Base-by-base conservation (phyloP, 805 yeast genomes). In the Lachancea thermotolerans region DNA sequence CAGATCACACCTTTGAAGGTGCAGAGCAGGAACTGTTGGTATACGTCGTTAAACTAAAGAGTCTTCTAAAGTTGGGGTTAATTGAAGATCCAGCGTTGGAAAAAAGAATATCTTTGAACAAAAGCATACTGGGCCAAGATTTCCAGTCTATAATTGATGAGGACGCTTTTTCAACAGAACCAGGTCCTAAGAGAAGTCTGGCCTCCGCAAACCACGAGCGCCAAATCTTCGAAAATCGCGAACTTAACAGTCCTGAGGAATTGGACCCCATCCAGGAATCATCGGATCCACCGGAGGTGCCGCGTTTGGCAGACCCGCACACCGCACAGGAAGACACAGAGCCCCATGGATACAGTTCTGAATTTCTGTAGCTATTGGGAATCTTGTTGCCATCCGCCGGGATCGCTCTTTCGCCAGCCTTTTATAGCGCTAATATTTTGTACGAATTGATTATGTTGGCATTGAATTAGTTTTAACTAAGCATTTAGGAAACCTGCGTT, bases 31-130 rank as follows among this genome's bases (percentile, higher is more conserved):
- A 56, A 15, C 47, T 64, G 10, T 39, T 57, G 5, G 7, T 64
- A 9, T 62, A 47, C 36, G 54, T 59, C 2, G 53, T 64, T 7
- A 64, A 64, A 48, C 41, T 64, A 37, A 62, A 55, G 39, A 59
- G 61, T 2, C 43, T 61, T 16, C 41, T 49, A 31, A 58, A 56
- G 38, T 39, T 64, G 14, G 54, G 51, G 1, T n/a, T 59, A 4
- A 15, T 60, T 7, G 35, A 50, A 3, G 49, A 39, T 11, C 31
- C 27, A 2, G 50, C 37, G 8, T 25, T 56, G n/a, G 38, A 39
- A 1, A 53, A 66, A 39, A 34, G 46, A 16, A 37, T 43, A 4
- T 39, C 47, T 3, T 41, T 63, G 29, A 64, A 64, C 45, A 57
- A 54, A 28, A 55, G 54, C 10, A 49, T 36, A 33, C 45, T 64